Evolutionary conservation across 352 stramenopile species (phyloP), one percentile per base, ranked within the genome.

Genomic region (Elongisporangium prolatum): DNA sequence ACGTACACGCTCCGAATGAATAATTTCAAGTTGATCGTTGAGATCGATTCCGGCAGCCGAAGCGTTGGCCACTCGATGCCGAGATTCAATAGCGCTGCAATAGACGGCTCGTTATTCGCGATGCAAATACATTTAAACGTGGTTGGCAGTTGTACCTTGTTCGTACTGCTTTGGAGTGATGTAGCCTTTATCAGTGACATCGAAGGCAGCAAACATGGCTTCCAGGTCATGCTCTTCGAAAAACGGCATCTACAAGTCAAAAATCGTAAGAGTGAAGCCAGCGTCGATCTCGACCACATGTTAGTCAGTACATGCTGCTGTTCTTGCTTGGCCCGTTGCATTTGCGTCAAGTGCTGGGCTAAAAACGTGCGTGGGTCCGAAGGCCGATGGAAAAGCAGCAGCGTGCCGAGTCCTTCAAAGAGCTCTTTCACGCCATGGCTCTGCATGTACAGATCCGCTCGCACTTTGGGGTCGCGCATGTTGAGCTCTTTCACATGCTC

Each of bases 171-270:
- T 63, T 11, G 69, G 65, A 5, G 77, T 84, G 60, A 92, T 84
- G 40, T 68, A 76, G 3, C 83, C 83, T 51, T 74, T 77, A 0
- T 81, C 80, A n/a, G 80, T 90, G 24, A 87, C 67, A 48, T 92
- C 83, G 22, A 92, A 92, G 8, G 81, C 80, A 22, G 67, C 63
- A 37, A 92, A 92, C 80, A 90, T 90, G 1, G 80, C 80, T 18
- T 86, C 71, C 10, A 92, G 54, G 63, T 90, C 83, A 13, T 78
- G 66, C 18, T 92, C 83, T 16, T 85, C 75, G 49, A 92, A 90
- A 67, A 90, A 90, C 11, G 74, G 69, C 1, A 84, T 55, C 81
- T 91, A 61, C 0, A 4, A 8, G 18, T 24, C 3, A 38, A 4
- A 18, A 54, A 50, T 9, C 18, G 14, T 22, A 7, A 64, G 22